Evolutionary conservation across 495 filamentous ascomycete species (phyloP).

Genomic region (Daldinia bambusicola): DNA sequence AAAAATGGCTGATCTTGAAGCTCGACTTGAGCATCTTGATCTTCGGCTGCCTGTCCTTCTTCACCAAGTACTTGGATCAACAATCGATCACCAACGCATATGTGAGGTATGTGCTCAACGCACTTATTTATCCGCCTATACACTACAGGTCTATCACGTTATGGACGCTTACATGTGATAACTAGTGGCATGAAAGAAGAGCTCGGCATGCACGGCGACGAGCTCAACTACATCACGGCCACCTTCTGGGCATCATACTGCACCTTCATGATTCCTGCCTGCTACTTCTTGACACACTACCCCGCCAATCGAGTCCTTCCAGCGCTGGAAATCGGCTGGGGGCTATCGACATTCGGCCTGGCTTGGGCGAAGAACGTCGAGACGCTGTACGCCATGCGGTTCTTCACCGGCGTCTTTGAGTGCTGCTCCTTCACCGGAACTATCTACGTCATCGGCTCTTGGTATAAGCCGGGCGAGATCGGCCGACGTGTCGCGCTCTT

Average conservation of each 20-base stretch:
- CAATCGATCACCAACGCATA: slow-evolving; percentile 52
- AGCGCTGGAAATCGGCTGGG: slow-evolving; percentile 50
- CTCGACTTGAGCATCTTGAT: slow-evolving; percentile 51
- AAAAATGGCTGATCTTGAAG: slow-evolving; percentile 48
- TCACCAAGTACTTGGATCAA: slow-evolving; percentile 53
- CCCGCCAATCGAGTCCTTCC: slow-evolving; percentile 48
- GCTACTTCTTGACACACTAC: slow-evolving; percentile 50
- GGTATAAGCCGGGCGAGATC: slow-evolving; percentile 45
- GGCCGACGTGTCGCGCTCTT: slow-evolving; percentile 49
- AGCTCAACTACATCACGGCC: slow-evolving; percentile 51
- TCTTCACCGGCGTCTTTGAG: slow-evolving; percentile 60
- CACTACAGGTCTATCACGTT: background rate
- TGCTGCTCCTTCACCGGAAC: slow-evolving; percentile 53
- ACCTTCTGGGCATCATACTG: slow-evolving; percentile 53
- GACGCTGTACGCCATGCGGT: slow-evolving; percentile 50
- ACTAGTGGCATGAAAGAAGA: slow-evolving; percentile 49
- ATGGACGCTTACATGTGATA: slow-evolving; percentile 7
- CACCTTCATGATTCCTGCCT: slow-evolving; percentile 58
- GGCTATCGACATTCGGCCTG: slow-evolving; percentile 47
- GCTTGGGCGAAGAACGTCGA: slow-evolving; percentile 41
- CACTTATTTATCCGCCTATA: background rate
- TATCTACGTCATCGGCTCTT: slow-evolving; percentile 44
- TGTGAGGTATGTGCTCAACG: slow-evolving; percentile 46
- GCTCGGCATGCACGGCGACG: slow-evolving; percentile 43
- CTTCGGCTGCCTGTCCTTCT: slow-evolving; percentile 52